Evolutionary conservation across 2,329 filamentous ascomycete species (phyloP), one percentile per base, ranked within the genome.

Genomic region (Clarireedia monteithiana): DNA sequence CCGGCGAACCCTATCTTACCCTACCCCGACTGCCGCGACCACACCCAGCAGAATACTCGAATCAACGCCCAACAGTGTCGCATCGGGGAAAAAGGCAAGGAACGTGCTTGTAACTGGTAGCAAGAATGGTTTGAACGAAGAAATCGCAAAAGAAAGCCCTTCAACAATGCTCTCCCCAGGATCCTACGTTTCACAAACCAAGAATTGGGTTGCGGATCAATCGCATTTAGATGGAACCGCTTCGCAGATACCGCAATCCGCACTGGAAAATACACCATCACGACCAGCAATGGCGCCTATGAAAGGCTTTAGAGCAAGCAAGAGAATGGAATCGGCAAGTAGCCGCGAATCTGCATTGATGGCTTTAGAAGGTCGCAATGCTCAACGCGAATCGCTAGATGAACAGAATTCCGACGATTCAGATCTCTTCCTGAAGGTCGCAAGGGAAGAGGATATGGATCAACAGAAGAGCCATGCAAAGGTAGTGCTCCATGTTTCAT

Each of bases 371-470:
- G 62, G 64, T 23, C 61, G 57, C 42, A 55, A 58, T 24, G 48
- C 59, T 17, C 51, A 52, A 30, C 50, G 51, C 48, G 53, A 57
- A 40, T 53, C 59, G 17, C 59, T 56, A 30, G 66, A 68, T 36
- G 64, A 67, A 30, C 60, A 62, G n/a, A 60, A 60, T 38, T 68
- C 64, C 49, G 67, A 69, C 56, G 66, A 68, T 23, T 65, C 64
- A 36, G 67, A 69, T 60, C 54, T 69, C 10, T 69, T 68, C 39
- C 58, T 69, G 3, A 62, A 63, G 44, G 65, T 66, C 26, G 67
- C 67, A 39, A 66, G 67, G 53, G 67, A 69, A 56, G 65, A 68
- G 36, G 46, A 58, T 60, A 45, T 55, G 53, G 49, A 50, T 38
- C 47, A 48, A 30, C 54, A 47, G 54, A 17, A 59, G 61, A 58